Evolutionary conservation across 768 basidiomycete genomes (phyloP), one percentile per base, ranked within the genome.

Genomic region (Termitomyces sp.): DNA sequence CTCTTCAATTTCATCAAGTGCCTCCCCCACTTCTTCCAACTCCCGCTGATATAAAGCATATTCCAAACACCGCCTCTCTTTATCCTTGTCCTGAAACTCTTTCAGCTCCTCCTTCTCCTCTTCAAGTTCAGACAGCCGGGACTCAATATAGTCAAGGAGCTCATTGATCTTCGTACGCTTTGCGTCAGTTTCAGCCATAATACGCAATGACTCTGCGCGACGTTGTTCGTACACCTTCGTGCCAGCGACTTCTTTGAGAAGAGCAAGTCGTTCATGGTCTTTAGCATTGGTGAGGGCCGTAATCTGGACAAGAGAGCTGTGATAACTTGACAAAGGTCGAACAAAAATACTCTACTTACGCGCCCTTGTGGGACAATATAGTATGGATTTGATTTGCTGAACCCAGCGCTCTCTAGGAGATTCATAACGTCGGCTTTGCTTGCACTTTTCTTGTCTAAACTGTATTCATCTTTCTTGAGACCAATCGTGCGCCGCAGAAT

Each of bases 321-420:
- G 19, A 12, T 7, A 21, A 33, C 5, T 26, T 48, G 23, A 23
- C 10, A 50, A 26, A 38, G 38, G 14, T 46, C 17, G 51, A 51
- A 53, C n/a, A 46, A 14, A 44, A 30, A 15, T 51, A 33, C 1
- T 9, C 10, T 15, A 80, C 86, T 71, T 64, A 97, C 95, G 50
- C 96, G 78, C 52, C 97, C 97, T 76, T 99, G 97, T 2, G 97
- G 97, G 0, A 98, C 96, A 62, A 99, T 99, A 66, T 98, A 99
- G 69, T 98, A 99, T 0, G 97, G 97, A 66, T 98, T 99, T n/a
- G 89, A 89, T 67, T 93, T 91, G 73, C 91, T 94, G 75, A 99
- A 99, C 0, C 97, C 96, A 1, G 97, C 97, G 66, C 88, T 91
- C 69, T 98, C 97, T 46, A 99, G 81, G 26, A 98, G 77, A 66